A percentile compares a stretch with the other conserved stretches of the same genome.
Conservation (phyloP, 805 yeast genomes). For the Suhomyces tanzawaensis region DNA sequence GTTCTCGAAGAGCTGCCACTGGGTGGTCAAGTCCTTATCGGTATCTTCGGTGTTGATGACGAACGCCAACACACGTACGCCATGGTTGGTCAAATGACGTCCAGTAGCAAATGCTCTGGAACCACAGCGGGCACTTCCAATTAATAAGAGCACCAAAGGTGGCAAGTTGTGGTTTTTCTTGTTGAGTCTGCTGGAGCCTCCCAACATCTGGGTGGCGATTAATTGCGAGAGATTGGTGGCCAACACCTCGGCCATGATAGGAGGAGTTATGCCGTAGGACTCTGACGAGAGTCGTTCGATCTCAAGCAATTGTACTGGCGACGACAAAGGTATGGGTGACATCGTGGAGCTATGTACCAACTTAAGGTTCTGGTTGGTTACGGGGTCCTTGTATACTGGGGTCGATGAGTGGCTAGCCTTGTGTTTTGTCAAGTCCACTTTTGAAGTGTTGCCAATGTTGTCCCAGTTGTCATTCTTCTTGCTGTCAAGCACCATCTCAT, state of each 20-base stretch:
- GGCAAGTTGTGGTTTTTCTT: conserved; percentile 72
- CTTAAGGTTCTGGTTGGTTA: conserved; percentile 14
- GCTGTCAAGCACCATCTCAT: conserved; percentile 68
- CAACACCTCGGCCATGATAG: conserved; percentile 58
- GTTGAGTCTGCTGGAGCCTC: conserved; percentile 65
- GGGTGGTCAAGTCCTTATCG: conserved; percentile 46
- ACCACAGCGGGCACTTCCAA: conserved; percentile 76
- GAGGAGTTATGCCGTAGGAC: conserved; percentile 46
- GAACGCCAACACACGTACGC: conserved; percentile 63
- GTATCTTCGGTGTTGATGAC: conserved; percentile 33
- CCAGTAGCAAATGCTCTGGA: conserved; percentile 75
- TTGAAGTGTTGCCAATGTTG: conserved; percentile 25
- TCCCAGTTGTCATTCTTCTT: conserved; percentile 54
- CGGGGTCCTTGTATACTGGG: conserved; percentile 16
- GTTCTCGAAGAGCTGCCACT: conserved; percentile 53
- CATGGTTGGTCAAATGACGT: conserved; percentile 72
- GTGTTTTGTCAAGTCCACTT: conserved; percentile 2
- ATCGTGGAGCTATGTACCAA: conserved; percentile 19
- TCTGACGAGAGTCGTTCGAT: conserved; percentile 61
- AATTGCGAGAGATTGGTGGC: conserved; percentile 64
- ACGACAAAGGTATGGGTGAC: conserved; percentile 54
- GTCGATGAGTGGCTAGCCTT: conserved; percentile 10
- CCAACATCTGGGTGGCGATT: conserved; percentile 54
- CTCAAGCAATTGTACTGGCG: conserved; percentile 77
- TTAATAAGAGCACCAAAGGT: conserved; percentile 68